Base-by-base conservation (phyloP, 805 yeast genomes). In the Lachancea quebecensis region DNA sequence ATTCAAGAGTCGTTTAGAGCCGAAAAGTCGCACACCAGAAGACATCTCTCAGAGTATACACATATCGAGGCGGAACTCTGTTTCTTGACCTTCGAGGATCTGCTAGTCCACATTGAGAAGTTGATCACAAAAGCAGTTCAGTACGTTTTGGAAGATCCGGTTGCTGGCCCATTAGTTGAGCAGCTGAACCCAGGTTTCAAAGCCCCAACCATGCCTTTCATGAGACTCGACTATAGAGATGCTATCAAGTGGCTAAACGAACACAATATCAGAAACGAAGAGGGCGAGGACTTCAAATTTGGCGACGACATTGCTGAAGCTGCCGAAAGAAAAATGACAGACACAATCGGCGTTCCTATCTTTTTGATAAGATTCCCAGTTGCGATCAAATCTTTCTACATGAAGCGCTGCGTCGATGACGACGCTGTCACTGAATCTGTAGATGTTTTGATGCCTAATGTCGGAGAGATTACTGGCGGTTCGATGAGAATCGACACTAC, bases 291-390 rank as follows among this genome's bases (percentile, higher is more conserved):
- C 56, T 93, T 91, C 82, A 79, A 84, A 70, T 93, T 93, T 57
- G 99, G 99, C 67, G 99, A 93, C 64, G 99, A 93, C 67, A 93
- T 93, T 53, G 97, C 98, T 50, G 99, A 93, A 73, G 99, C 99
- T 46, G 99, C 97, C 48, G 99, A 93, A 77, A 85, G 99, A 67
- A 86, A 83, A 69, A 93, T 93, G 99, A 88, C 96, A 30, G 99
- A 93, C 66, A 78, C 85, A 48, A 84, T 93, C 66, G 90, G 90
- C 62, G 85, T 77, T 53, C 99, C 99, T 53, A 90, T 93, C 57
- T 75, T 93, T 56, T 81, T 93, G 66, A 91, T 81, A 46, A 78
- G 90, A 60, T 93, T 93, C 91, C 99, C 99, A 44, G 87, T 88
- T 42, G 96, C 84, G 68, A 87, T 93, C 74, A 93, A 93, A 70